Evolutionary conservation across 2,329 filamentous ascomycete genomes (phyloP), one percentile per base, ranked within the genome.

Genomic region (Fusarium albidum): DNA sequence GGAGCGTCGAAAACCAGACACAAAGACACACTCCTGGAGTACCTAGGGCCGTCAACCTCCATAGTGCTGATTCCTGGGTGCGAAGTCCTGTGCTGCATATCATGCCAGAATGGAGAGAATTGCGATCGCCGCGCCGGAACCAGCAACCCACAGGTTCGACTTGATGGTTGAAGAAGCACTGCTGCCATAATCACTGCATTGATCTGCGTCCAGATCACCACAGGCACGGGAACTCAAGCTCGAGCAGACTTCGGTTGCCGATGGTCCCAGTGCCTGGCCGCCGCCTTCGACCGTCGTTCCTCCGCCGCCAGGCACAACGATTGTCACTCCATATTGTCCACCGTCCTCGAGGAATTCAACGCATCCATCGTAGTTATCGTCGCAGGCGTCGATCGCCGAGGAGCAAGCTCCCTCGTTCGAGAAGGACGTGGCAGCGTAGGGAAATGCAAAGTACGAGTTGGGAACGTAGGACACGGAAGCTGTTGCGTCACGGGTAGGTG

Each of bases 371-470:
- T 82, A 84, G 66, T 86, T 85, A 17, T 71, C 67, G 37, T 77
- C 77, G 69, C 84, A 87, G 49, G 78, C 76, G 33, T 68, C 71
- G 40, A 80, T 71, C 13, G 83, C 84, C 0, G 79, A 75, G 4
- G 77, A 76, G 64, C 84, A 87, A 6, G 78, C 77, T 12, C 72
- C 79, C 14, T 72, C 68, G 60, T 85, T 79, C 52, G 71, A 66
- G 56, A 83, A 85, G 11, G 76, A 77, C 1, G 80, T 84, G 39
- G 76, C 71, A 44, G 85, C 77, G 64, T 82, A 82, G 2, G 84
- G 84, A 68, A 86, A 87, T 10, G 81, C 77, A 68, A 86, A 87
- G 69, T 81, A 86, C 21, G 73, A 61, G 67, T 87, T 87, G 34
- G 77, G 70, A 14, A 87, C 82, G 65, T 78, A 84, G 28, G 82